These are phyloP conservation scores for Capsella bursapastoris DNA, from an alignment of 345 rosid species.

Conservation along the genomic window DNA sequence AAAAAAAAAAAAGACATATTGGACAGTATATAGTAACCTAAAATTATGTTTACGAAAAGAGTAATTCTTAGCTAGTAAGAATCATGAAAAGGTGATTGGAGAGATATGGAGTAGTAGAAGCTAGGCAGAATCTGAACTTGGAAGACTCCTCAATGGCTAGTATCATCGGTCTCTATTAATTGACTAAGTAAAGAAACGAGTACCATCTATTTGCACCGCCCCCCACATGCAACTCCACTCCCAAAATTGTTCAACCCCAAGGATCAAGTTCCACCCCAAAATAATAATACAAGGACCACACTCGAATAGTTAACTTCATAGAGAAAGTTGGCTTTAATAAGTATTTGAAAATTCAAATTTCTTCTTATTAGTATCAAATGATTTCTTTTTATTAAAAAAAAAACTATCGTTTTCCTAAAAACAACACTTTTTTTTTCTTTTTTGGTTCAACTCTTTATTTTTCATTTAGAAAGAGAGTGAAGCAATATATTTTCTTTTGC, in stretches of 20 bases:
- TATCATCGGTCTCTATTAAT: conserved; percentile 27
- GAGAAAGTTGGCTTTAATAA: background rate
- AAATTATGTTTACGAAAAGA: background rate
- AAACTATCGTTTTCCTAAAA: too few relatives aligned
- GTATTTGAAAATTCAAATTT: background rate
- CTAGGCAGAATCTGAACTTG: background rate
- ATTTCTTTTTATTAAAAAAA: background rate
- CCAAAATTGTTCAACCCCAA: conserved; percentile 7
- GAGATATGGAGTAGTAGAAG: background rate
- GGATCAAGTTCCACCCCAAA: conserved; percentile 16
- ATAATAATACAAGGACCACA: background rate
- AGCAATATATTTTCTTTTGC: background rate
- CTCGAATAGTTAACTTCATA: too few relatives aligned
- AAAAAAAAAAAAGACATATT: background rate
- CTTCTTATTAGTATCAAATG: background rate
- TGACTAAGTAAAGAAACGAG: conserved; percentile 18
- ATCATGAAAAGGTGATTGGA: conserved; percentile 21
- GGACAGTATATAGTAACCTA: background rate
- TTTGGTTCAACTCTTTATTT: too few relatives aligned
- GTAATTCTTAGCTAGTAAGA: background rate
- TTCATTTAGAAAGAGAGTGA: background rate
- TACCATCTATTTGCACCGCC: conserved; percentile 29
- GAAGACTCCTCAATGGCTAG: conserved; percentile 2
- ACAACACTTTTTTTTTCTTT: too few relatives aligned
- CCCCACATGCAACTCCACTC: conserved; percentile 15